A percentile compares a stretch with the other conserved stretches of the same genome.
Evolutionary conservation across 2,329 filamentous ascomycete genomes (phyloP).

Genomic region (Aspergillus udagawae): DNA sequence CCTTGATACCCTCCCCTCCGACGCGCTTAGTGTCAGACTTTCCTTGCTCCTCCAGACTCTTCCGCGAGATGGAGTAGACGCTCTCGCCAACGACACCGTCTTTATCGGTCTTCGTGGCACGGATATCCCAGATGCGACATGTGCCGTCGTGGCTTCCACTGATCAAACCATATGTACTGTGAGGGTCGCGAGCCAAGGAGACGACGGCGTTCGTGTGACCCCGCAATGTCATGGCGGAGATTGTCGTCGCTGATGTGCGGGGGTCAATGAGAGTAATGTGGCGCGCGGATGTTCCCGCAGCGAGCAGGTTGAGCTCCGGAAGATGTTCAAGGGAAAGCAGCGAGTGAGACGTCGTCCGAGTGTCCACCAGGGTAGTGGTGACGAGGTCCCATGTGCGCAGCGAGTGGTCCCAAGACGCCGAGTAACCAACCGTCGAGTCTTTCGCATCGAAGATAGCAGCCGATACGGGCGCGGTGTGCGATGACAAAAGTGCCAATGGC

Average conservation of each 20-base stretch:
- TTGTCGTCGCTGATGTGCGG: constrained; percentile 68
- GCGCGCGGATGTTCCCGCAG: constrained; percentile 75
- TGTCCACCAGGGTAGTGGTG: constrained; percentile 72
- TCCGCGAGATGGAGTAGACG: constrained; percentile 72
- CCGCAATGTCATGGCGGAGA: constrained; percentile 83
- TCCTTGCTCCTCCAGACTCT: constrained; percentile 63
- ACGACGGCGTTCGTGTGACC: constrained; percentile 77
- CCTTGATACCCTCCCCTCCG: constrained; percentile 81
- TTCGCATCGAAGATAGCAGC: constrained; percentile 79
- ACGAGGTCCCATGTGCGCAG: constrained; percentile 88
- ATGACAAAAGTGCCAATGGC: constrained; percentile 67
- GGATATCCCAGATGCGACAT: constrained; percentile 88
- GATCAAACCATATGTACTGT: constrained; percentile 76
- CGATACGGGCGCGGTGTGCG: constrained; percentile 71
- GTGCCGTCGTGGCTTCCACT: constrained; percentile 91
- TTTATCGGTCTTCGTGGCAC: constrained; percentile 59
- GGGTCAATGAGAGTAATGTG: constrained; percentile 94
- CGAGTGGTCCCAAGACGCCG: constrained; percentile 84
- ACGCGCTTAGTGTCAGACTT: constrained; percentile 56
- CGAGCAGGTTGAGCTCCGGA: constrained; percentile 59
- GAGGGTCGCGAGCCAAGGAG: constrained; percentile 55
- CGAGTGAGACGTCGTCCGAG: constrained; percentile 76
- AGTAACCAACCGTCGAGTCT: constrained; percentile 87
- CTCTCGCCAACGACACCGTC: constrained; percentile 63
- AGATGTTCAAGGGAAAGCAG: constrained; percentile 76